phyloP scores from a whole-genome alignment of 2,329 filamentous ascomycete species.

The Pseudogymnoascus sp. region DNA sequence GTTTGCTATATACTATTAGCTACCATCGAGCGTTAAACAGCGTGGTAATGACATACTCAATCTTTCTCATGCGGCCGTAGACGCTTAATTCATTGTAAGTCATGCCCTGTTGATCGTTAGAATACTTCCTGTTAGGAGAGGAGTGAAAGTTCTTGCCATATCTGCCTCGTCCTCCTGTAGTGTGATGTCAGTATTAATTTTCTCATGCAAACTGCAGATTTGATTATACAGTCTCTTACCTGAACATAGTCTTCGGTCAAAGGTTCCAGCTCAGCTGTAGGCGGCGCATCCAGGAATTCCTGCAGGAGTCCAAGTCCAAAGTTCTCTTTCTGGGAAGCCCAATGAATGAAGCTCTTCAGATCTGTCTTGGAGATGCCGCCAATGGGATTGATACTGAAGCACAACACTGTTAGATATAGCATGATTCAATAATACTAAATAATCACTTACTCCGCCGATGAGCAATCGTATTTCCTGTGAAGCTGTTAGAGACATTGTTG shows the following conservation, averaged over 20 bases:
- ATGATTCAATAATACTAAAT: not conserved
- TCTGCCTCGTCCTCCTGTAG: constrained; percentile 38
- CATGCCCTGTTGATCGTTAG: constrained; percentile 46
- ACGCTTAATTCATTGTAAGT: constrained; percentile 40
- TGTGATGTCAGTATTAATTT: not conserved
- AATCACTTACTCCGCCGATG: constrained; percentile 21
- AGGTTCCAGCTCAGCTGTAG: constrained; percentile 58
- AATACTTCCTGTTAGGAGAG: constrained; percentile 30
- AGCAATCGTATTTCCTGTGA: constrained; percentile 63
- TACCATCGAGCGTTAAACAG: not conserved
- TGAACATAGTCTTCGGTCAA: constrained; percentile 53
- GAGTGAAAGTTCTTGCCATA: constrained; percentile 46
- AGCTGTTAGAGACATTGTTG: not conserved
- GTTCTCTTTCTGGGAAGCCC: constrained; percentile 48
- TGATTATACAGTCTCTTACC: not conserved
- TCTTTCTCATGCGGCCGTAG: constrained; percentile 38
- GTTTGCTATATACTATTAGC: constrained; percentile 23
- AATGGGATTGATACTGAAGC: constrained; percentile 46
- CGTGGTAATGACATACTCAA: constrained; percentile 20
- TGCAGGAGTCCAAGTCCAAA: constrained; percentile 50
- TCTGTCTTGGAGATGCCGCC: constrained; percentile 43
- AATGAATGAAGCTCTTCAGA: constrained; percentile 63
- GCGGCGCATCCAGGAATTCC: constrained; percentile 55
- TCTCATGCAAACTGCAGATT: not conserved
- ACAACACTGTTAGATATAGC: not conserved